Evolutionary conservation across 2,329 filamentous ascomycete genomes (phyloP), one percentile per base, ranked within the genome.

Genomic region (Sordariomycetes sp.): DNA sequence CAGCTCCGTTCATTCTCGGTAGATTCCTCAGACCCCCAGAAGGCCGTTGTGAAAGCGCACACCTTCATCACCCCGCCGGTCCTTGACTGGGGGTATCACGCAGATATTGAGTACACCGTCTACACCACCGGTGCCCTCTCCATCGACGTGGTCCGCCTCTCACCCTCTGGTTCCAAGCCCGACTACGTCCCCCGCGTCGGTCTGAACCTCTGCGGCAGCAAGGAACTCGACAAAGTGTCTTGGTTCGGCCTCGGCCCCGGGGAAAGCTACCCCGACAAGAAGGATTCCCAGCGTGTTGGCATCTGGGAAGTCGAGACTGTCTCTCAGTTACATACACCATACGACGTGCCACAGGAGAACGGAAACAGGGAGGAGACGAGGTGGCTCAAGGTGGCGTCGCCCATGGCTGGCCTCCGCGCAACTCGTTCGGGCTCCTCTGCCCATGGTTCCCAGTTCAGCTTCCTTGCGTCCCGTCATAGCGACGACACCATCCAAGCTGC

Each of bases 221-320:
- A 54, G 53, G 69, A 61, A 17, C 66, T 74, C 28, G 65, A 69
- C 3, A 62, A 65, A 5, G 75, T 73, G 1, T 67, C 70, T 17
- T 89, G 85, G 85, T 87, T 82, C 63, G 85, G 85, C 7, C 78
- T 81, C 4, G 86, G 86, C 0, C 82, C 82, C 0, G 81, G 81
- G 2, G 84, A 87, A 66, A 79, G 75, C 10, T 89, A 88, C 70
- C 70, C 72, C n/a, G 86, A 89, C 69, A 84, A 78, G 70, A 86
- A 86, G 65, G 65, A 74, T 12, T 77, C 79, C 3, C 83, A 87
- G 64, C 67, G 68, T 0, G 68, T 86, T 3, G 84, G 81, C 6
- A 77, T 76, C 36, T 39, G 36, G 55, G 83, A 75, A 68, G 70
- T 70, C 2, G 62, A 65, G 13, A 62, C 62, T 1, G 69, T 82